Evolutionary conservation across 345 rosid genomes (phyloP).

Genomic region (Pistacia vera): DNA sequence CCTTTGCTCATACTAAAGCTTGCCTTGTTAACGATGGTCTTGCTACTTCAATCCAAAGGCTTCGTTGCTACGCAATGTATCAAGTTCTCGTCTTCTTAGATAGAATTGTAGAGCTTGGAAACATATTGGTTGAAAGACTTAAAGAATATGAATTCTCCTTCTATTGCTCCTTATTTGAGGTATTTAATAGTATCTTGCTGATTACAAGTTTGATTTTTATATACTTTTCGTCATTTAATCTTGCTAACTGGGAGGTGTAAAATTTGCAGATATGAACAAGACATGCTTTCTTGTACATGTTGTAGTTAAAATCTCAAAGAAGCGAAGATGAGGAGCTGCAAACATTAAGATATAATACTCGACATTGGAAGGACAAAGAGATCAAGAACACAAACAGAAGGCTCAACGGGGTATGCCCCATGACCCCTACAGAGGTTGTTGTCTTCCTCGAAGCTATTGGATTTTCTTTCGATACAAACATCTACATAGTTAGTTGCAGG

Average conservation of each 20-base stretch:
- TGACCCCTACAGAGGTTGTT: slow-evolving; percentile 73
- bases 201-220: background rate
- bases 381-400: slow-evolving; percentile 50
- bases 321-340: slow-evolving; percentile 40
- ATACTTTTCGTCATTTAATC: background rate
- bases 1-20: slow-evolving; percentile 61
- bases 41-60: slow-evolving; percentile 55
- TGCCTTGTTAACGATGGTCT: slow-evolving; percentile 69
- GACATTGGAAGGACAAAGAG: slow-evolving; percentile 65
- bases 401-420: slow-evolving; percentile 60
- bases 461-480: slow-evolving; percentile 54
- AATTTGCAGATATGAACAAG: slow-evolving; percentile 68
- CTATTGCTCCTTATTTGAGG: slow-evolving; percentile 75
- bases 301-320: slow-evolving; percentile 63
- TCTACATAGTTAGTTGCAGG: slow-evolving; percentile 69
- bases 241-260: background rate
- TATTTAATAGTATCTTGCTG: slow-evolving; percentile 13
- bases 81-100: slow-evolving; percentile 54
- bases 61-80: slow-evolving; percentile 69
- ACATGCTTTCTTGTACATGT: slow-evolving; percentile 82
- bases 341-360: slow-evolving; percentile 42
- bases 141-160: slow-evolving; percentile 37
- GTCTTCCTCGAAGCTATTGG: slow-evolving; percentile 74
- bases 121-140: slow-evolving; percentile 49
- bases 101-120: slow-evolving; percentile 50